phyloP scores from a whole-genome alignment of 2,329 filamentous ascomycete species.

The Zarea fungicola region DNA sequence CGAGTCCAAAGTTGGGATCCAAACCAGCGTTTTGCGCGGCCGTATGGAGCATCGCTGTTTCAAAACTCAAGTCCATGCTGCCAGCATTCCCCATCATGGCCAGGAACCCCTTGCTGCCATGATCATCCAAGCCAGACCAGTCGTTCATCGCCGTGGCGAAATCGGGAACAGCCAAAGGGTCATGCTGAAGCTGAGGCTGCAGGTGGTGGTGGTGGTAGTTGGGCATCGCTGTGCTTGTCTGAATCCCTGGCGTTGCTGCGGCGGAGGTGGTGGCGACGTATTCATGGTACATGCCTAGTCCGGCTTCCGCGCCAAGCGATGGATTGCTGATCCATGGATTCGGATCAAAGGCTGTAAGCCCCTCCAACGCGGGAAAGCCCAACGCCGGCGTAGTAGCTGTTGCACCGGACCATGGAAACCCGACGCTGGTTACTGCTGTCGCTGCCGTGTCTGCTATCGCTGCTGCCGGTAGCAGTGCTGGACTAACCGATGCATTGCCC shows the following conservation, averaged over 20 bases:
- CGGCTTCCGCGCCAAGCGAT: background rate
- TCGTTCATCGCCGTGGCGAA: background rate
- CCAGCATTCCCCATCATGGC: slow-evolving; percentile 6
- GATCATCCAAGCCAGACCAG: slow-evolving; percentile 6
- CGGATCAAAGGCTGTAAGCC: background rate
- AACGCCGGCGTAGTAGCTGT: background rate
- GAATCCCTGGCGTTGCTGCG: no score
- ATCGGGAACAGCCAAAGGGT: background rate
- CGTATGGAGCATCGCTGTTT: background rate
- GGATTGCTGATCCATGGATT: background rate
- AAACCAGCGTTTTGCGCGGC: background rate
- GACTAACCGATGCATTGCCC: no score
- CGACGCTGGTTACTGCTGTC: background rate
- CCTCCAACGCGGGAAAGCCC: background rate
- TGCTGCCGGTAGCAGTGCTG: background rate
- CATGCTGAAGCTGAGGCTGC: no score
- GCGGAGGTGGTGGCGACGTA: no score
- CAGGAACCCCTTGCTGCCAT: slow-evolving; percentile 1
- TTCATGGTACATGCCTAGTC: background rate
- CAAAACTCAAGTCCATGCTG: background rate
- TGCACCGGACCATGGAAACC: background rate
- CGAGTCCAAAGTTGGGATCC: background rate
- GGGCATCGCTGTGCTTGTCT: no score
- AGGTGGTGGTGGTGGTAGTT: no score
- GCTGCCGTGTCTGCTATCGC: background rate